Evolutionary conservation across 495 filamentous ascomycete species (phyloP).

Genomic region (Penicillium waksmanii): DNA sequence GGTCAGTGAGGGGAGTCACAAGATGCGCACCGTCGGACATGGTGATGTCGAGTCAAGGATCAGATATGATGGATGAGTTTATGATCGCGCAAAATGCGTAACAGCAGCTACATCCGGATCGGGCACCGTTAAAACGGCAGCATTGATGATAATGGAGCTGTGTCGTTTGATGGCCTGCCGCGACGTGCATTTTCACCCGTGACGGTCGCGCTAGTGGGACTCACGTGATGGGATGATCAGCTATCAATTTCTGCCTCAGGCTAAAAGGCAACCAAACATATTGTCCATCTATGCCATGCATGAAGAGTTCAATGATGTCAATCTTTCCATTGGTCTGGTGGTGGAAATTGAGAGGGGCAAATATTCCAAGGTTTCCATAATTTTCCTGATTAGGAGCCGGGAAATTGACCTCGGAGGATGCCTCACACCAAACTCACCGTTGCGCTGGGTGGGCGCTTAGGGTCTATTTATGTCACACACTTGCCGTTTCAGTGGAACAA

Average conservation of each 20-base stretch:
- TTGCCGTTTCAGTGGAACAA: conserved; percentile 17
- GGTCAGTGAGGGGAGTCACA: conserved; percentile 18
- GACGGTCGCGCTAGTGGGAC: conserved; percentile 22
- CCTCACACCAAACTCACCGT: conserved; percentile 8
- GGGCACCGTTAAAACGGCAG: conserved; percentile 37
- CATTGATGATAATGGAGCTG: conserved; percentile 28
- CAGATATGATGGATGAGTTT: conserved; percentile 22
- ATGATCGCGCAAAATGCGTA: conserved; percentile 36
- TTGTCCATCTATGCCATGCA: not conserved
- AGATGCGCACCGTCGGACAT: conserved; percentile 64
- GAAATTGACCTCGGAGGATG: not conserved
- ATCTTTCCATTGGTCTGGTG: too few relatives aligned
- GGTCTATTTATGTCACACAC: conserved; percentile 28
- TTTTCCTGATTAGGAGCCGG: not conserved
- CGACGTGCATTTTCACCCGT: conserved; percentile 29
- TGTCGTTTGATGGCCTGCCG: conserved; percentile 21
- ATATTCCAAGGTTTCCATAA: too few relatives aligned
- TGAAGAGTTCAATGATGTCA: too few relatives aligned
- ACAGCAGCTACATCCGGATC: conserved; percentile 49
- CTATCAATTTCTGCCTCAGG: conserved; percentile 7
- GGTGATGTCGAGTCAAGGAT: conserved; percentile 27
- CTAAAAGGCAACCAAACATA: not conserved
- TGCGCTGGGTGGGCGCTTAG: conserved; percentile 28
- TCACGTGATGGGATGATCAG: conserved; percentile 10
- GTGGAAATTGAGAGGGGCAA: too few relatives aligned